These are phyloP conservation scores for Dendrobium catenatum DNA, from an alignment of 106 monocot genomes.

Conservation along the genomic window DNA sequence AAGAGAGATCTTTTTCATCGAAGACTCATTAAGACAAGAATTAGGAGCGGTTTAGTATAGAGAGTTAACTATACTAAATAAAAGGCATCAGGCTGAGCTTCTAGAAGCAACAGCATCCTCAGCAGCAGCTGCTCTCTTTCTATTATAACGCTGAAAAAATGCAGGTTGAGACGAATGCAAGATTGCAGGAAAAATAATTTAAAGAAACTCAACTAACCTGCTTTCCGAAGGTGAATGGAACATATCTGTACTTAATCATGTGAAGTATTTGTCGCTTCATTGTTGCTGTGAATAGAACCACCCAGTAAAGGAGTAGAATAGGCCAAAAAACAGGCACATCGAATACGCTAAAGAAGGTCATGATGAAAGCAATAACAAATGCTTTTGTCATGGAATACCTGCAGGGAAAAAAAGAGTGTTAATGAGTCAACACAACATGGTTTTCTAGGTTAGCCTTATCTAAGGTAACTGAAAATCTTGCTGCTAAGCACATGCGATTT, in stretches of 20 bases:
- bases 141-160: conserved; percentile 12
- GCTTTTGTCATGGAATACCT: conserved; percentile 80
- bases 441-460: too few relatives aligned
- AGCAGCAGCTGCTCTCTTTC: conserved; percentile 7
- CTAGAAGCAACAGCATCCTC: conserved; percentile 10
- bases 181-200: background rate
- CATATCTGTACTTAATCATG: conserved; percentile 87
- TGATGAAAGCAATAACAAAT: conserved; percentile 50
- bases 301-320: conserved; percentile 72
- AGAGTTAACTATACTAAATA: background rate
- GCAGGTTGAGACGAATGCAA: background rate
- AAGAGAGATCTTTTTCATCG: too few relatives aligned
- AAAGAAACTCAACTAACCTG: conserved; percentile 28
- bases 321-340: conserved; percentile 93
- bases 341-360: conserved; percentile 74
- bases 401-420: conserved; percentile 9
- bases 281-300: conserved; percentile 57
- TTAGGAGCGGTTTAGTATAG: background rate
- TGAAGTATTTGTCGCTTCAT: conserved; percentile 81
- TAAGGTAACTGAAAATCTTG: too few relatives aligned
- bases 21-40: background rate
- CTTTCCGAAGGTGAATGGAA: conserved; percentile 74
- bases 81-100: background rate
- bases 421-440: too few relatives aligned
- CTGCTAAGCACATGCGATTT: too few relatives aligned